Conservation (phyloP, 495 filamentous ascomycete species). For the Aspergillus mulundensis region DNA sequence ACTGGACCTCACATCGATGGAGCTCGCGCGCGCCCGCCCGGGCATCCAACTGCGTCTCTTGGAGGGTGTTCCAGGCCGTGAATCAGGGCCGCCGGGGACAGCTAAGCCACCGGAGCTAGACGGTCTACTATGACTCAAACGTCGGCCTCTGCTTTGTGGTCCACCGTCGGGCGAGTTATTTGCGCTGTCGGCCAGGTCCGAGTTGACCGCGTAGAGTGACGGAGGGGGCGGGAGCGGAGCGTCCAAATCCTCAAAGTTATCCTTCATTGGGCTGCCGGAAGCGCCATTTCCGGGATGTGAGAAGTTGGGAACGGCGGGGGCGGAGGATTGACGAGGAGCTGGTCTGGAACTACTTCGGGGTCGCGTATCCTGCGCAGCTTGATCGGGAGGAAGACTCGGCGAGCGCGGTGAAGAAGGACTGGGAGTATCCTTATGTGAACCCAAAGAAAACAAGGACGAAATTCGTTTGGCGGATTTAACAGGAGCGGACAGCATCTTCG, state of each 20-base stretch:
- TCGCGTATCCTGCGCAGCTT: conserved; percentile 21
- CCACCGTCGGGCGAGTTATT: conserved; percentile 30
- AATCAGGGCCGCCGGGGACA: conserved; percentile 37
- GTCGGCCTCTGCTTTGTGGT: conserved; percentile 40
- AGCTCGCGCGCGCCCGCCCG: conserved; percentile 38
- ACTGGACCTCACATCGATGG: conserved; percentile 23
- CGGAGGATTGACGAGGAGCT: conserved; percentile 38
- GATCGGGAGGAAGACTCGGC: conserved; percentile 24
- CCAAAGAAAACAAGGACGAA: conserved; percentile 45
- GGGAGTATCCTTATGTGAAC: conserved; percentile 34
- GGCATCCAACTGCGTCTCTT: conserved; percentile 56
- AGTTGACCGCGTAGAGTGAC: conserved; percentile 40
- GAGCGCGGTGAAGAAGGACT: conserved; percentile 26
- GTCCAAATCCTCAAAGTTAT: conserved; percentile 29
- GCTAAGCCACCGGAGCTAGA: conserved; percentile 35
- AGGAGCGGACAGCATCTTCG: conserved; percentile 45
- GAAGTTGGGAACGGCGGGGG: conserved; percentile 28
- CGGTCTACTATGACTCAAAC: conserved; percentile 31
- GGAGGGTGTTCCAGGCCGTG: conserved; percentile 38
- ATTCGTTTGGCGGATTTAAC: conserved; percentile 49
- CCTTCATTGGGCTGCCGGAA: conserved; percentile 22
- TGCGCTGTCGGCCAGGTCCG: conserved; percentile 36
- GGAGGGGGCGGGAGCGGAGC: conserved; percentile 39
- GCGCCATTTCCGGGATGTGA: conserved; percentile 22
- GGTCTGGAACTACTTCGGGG: conserved; percentile 35